Percentiles rank a stretch among this genome's conserved stretches.
phyloP scores from a whole-genome alignment of 176 grass and related monocot species.

The Carex scoparia region DNA sequence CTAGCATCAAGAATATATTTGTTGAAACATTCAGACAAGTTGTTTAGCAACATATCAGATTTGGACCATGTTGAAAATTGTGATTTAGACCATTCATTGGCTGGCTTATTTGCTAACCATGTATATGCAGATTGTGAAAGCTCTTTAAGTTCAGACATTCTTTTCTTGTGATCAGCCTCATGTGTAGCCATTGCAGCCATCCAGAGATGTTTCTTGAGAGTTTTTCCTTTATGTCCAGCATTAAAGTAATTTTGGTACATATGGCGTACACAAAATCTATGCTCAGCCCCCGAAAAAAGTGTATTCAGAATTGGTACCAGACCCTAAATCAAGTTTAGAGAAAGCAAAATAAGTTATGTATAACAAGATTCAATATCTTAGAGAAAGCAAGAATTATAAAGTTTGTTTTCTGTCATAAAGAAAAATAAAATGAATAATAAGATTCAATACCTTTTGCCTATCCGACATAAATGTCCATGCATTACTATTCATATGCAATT shows the following conservation, averaged over 20 bases:
- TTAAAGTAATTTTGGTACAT: slow-evolving; percentile 4
- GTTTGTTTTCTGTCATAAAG: background rate
- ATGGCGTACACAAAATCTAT: slow-evolving; percentile 20
- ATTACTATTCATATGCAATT: background rate
- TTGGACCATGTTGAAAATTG: background rate
- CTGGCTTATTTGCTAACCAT: background rate
- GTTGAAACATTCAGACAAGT: slow-evolving; percentile 22
- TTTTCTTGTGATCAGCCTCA: background rate
- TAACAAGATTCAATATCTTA: background rate
- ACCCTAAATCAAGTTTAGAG: background rate
- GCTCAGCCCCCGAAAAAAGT: slow-evolving; percentile 5
- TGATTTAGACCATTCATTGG: slow-evolving; percentile 2
- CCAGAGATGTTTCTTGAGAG: slow-evolving; percentile 4
- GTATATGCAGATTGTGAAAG: background rate
- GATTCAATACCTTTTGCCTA: slow-evolving; percentile 8
- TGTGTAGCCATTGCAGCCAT: slow-evolving; percentile 2
- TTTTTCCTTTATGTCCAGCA: slow-evolving; percentile 11
- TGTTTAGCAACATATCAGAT: slow-evolving; percentile 22
- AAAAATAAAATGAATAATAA: too few species aligned
- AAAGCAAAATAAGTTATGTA: background rate
- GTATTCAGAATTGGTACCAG: background rate
- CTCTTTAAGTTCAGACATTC: background rate
- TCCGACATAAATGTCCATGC: slow-evolving; percentile 21
- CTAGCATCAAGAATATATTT: slow-evolving; percentile 23
- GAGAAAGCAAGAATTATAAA: background rate